Base-by-base conservation (phyloP, 331 rosid genomes). In the Erythrophleum ivorense region DNA sequence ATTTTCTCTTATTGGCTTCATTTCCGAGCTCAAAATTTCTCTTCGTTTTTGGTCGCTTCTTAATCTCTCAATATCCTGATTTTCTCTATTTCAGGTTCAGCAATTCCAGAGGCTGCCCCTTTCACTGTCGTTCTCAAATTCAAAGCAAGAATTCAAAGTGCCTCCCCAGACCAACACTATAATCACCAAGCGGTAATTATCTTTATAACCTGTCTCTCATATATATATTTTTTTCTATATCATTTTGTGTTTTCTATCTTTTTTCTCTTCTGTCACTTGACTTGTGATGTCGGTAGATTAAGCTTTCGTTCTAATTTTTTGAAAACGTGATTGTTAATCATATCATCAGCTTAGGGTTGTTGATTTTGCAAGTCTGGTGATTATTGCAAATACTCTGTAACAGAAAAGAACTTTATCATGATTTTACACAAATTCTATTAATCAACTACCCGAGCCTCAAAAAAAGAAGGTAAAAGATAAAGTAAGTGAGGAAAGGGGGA, bases 141-240 rank as follows among this genome's bases (percentile, higher is more conserved):
- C 71, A 95, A 97, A 1, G 97, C 97, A 94, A 75, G 97, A 94
- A 85, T 94, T 94, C 90, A 94, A 94, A 82, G 98, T 92, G 70
- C 98, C 98, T 70, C 97, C 98, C 21, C 97, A 94, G 64, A 92
- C 98, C 86, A 92, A 97, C 85, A 97, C 97, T 57, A 92, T 94
- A 21, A 94, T 94, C 91, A 92, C 98, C 85, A 91, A 94, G 29
- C 71, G 98, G 97, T 91, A 84, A 52, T 63, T 80, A 5, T 2
- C 3, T 12, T 12, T 6, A 40, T 5, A 16, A 14, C 12, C 33
- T 2, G 29, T 24, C 29, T 24, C 29, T 24, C 29, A 24, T 0
- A 24, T 24, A 24, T 60, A 24, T 72, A 31, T 50, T 36, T 16
- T n/a, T 50, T 71, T 45, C n/a, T 53, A 3, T 40, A 40, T 40